These are phyloP conservation scores for Phytopythium montanum DNA, from an alignment of 352 stramenopile species.

Conservation along the genomic window DNA sequence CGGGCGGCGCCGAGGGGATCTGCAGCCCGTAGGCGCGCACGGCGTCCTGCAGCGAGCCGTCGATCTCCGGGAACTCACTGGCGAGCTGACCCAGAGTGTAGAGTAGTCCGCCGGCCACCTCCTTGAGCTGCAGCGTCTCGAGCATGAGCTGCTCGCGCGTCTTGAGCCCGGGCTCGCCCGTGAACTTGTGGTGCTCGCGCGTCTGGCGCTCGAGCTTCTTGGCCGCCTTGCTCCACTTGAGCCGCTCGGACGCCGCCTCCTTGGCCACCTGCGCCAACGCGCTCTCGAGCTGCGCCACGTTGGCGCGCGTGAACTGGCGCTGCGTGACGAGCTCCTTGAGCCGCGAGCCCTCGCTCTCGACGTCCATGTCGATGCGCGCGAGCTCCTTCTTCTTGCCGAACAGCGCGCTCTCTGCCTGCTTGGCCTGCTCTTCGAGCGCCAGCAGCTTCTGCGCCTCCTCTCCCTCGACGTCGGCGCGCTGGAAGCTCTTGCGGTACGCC, in stretches of 20 bases:
- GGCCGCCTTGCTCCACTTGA: slow-evolving; percentile 65
- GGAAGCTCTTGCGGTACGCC: slow-evolving; percentile 93
- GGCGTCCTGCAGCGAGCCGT: slow-evolving; percentile 64
- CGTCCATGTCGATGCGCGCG: slow-evolving; percentile 84
- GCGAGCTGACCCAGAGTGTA: slow-evolving; percentile 92
- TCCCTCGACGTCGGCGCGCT: slow-evolving; percentile 83
- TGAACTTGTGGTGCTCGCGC: slow-evolving; percentile 49
- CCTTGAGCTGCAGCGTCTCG: slow-evolving; percentile 62
- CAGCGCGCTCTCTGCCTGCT: slow-evolving; percentile 83
- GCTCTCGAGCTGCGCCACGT: slow-evolving; percentile 54
- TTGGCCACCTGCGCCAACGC: slow-evolving; percentile 65
- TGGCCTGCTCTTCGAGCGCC: slow-evolving; percentile 86
- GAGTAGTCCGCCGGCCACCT: slow-evolving; percentile 85
- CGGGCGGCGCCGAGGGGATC: slow-evolving; percentile 70
- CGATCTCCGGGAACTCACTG: slow-evolving; percentile 93
- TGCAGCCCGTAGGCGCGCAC: slow-evolving; percentile 77
- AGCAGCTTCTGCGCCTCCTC: slow-evolving; percentile 85
- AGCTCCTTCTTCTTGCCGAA: slow-evolving; percentile 95
- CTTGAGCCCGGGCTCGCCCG: slow-evolving; percentile 15
- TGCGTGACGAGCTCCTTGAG: slow-evolving; percentile 71
- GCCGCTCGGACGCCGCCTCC: slow-evolving; percentile 58
- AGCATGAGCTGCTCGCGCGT: slow-evolving; percentile 86
- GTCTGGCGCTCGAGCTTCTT: slow-evolving; percentile 72
- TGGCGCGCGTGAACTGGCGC: slow-evolving; percentile 57
- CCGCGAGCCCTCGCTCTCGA: slow-evolving; percentile 60